Evolutionary conservation across 208 protist genomes (phyloP), one percentile per base, ranked within the genome.

Genomic region (Leishmania major): DNA sequence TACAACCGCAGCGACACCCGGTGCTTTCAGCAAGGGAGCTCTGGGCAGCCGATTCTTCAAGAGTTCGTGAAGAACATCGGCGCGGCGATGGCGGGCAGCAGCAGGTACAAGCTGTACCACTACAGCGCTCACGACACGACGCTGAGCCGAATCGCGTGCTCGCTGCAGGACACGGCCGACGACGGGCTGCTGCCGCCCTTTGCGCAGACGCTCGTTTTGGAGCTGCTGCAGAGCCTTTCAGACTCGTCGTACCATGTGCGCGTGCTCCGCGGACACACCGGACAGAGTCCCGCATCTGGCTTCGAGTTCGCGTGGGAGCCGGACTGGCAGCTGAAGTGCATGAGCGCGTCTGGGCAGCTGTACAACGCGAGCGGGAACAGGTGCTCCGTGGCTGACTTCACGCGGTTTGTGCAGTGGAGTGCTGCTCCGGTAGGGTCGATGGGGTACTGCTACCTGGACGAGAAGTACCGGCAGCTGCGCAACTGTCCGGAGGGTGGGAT

Each of bases 101-200:
- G 37, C 31, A 84, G 47, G 25, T 92, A 85, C 77, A 92, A 88
- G 79, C 76, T 94, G 71, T 87, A 85, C 55, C 84, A 92, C 77
- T 92, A 94, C 88, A 91, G 84, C 77, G 84, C 87, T 3, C 87
- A 92, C 69, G 87, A 94, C 83, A 90, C 84, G 0, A 92, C 87
- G 8, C 60, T 92, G n/a, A 69, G 31, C 3, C 84, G 77, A 31
- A 59, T 92, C 40, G 55, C 82, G 55, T 69, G 55, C 47, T 91
- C 90, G 47, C 80, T 94, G n/a, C 85, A 88, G 55, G 89, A 93
- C 80, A 57, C 66, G 19, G 72, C 81, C 1, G 49, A 81, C 51
- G 64, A 78, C 5, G 88, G 75, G 2, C 53, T 92, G 74, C 73
- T 92, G 69, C 87, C 89, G 3, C 90, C 90, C 11, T 95, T 93